Conservation (phyloP, 1,139 yeast genomes). For the Meyerozyma sp. region DNA sequence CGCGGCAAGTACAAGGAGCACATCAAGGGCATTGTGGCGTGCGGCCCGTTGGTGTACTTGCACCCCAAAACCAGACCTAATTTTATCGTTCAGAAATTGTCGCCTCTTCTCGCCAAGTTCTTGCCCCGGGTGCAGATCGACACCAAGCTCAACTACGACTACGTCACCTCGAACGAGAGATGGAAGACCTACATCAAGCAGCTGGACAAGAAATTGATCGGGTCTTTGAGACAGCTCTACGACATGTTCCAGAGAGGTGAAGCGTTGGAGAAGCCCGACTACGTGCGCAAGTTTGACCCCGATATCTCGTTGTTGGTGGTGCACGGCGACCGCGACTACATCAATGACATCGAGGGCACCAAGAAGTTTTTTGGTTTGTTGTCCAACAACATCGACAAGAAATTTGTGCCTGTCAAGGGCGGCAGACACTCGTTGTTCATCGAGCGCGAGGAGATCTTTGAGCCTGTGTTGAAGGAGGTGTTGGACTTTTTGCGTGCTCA, state of each 20-base stretch:
- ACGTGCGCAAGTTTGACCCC: slow-evolving; percentile 38
- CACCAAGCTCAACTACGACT: slow-evolving; percentile 50
- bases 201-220: slow-evolving; percentile 38
- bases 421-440: slow-evolving; percentile 43
- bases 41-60: slow-evolving; percentile 64
- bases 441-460: slow-evolving; percentile 37
- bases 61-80: slow-evolving; percentile 59
- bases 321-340: slow-evolving; percentile 35
- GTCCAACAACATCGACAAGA: slow-evolving; percentile 22
- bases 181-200: slow-evolving; percentile 41
- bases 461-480: slow-evolving; percentile 27
- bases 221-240: slow-evolving; percentile 37
- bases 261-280: slow-evolving; percentile 37
- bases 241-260: slow-evolving; percentile 68
- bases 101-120: slow-evolving; percentile 44
- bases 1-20: slow-evolving; percentile 54
- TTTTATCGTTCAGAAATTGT: slow-evolving; percentile 34
- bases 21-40: slow-evolving; percentile 51
- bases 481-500: slow-evolving; percentile 33
- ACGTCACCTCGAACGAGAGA: slow-evolving; percentile 49
- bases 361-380: slow-evolving; percentile 39
- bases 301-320: slow-evolving; percentile 27
- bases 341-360: slow-evolving; percentile 56
- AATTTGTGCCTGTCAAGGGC: slow-evolving; percentile 21
- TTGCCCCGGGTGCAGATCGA: slow-evolving; percentile 54